Percentiles rank a stretch among this genome's conserved stretches.
Conservation (phyloP, 305 asterid species). For the Fraxinus paxiana region DNA sequence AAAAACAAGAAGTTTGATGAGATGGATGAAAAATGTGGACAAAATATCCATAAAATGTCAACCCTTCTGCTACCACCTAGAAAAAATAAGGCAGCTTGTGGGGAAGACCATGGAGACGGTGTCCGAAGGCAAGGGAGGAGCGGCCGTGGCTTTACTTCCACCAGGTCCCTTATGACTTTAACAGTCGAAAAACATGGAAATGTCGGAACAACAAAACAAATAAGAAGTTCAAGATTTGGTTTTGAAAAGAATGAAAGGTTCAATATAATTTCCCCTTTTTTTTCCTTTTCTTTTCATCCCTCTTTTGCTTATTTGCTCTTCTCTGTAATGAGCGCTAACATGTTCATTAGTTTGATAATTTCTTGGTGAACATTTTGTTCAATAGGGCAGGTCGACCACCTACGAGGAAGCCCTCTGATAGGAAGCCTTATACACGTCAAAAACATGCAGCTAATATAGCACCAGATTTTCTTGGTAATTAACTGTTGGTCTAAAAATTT, state of each 20-base stretch:
- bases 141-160: slow-evolving; percentile 61
- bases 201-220: slow-evolving; percentile 75
- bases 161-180: slow-evolving; percentile 62
- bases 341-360: background rate
- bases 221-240: slow-evolving; percentile 74
- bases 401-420: slow-evolving; percentile 78
- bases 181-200: slow-evolving; percentile 63
- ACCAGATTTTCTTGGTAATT: slow-evolving; percentile 69
- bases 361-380: slow-evolving; percentile 32
- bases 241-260: slow-evolving; percentile 80
- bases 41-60: slow-evolving; percentile 73
- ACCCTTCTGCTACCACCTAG: slow-evolving; percentile 69
- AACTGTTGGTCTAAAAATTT: slow-evolving; percentile 8
- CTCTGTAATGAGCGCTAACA: background rate
- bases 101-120: slow-evolving; percentile 62
- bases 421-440: slow-evolving; percentile 74
- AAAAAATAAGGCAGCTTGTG: slow-evolving; percentile 55
- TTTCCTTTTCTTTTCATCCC: background rate
- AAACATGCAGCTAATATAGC: slow-evolving; percentile 54
- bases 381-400: slow-evolving; percentile 82
- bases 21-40: slow-evolving; percentile 57
- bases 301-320: background rate
- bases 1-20: slow-evolving; percentile 62
- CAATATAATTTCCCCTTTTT: slow-evolving; percentile 3
- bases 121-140: slow-evolving; percentile 82